Conservation (phyloP, 306 rosid genomes). For the Lotus japonicus region DNA sequence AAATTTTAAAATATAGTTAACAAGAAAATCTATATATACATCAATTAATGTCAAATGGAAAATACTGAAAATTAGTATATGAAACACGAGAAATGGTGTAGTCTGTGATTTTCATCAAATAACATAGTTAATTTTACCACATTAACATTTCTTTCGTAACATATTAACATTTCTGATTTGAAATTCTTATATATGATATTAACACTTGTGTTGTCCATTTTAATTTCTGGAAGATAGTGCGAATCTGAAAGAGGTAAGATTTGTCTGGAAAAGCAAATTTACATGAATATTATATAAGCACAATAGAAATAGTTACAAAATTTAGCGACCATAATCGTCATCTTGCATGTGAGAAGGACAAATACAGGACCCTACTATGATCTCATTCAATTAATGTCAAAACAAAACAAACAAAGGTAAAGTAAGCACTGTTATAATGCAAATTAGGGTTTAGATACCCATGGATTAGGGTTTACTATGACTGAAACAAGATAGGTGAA, state of each 20-base stretch:
- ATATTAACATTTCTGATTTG: no score
- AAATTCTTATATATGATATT: background rate
- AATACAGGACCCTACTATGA: constrained; percentile 5
- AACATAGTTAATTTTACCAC: no score
- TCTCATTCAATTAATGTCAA: background rate
- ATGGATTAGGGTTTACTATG: constrained; percentile 34
- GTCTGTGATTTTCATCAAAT: no score
- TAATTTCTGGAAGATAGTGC: constrained; percentile 18
- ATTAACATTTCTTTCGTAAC: no score
- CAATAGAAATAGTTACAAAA: constrained; percentile 7
- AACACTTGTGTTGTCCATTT: background rate
- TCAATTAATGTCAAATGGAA: background rate
- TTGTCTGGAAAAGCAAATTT: constrained; percentile 22
- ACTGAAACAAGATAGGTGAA: background rate
- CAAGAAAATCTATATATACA: background rate
- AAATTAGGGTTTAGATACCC: constrained; percentile 33
- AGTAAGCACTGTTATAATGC: background rate
- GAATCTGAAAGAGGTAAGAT: constrained; percentile 26
- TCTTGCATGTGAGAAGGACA: constrained; percentile 31
- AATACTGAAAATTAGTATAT: background rate
- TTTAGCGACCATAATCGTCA: constrained; percentile 22
- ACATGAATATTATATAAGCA: background rate
- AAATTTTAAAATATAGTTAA: background rate
- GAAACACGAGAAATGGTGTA: no score
- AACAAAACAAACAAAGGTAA: background rate